Conservation (phyloP, 768 basidiomycete species). For the Boletus patriciae region DNA sequence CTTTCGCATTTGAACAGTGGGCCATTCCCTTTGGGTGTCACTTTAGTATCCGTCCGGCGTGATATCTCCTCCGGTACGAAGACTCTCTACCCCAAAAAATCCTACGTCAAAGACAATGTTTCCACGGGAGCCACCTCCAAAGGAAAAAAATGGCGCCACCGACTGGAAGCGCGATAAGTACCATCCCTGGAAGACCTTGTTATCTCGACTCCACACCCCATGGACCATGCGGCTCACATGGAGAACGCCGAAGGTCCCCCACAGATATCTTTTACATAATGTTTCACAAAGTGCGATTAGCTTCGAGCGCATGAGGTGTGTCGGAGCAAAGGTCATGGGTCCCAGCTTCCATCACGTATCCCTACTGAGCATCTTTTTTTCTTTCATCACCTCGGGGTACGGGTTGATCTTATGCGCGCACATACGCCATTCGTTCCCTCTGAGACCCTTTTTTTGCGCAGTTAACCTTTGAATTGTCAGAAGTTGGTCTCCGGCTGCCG, state of each 20-base stretch:
- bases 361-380: conserved; percentile 1
- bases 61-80: not conserved
- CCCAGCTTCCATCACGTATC: conserved; percentile 5
- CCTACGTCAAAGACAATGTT: not conserved
- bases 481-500: not conserved
- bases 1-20: not conserved
- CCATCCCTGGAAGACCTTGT: not conserved
- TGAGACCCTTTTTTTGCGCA: not conserved
- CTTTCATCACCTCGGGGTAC: conserved; percentile 15
- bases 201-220: conserved; percentile 11
- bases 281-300: conserved; percentile 14
- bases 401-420: conserved; percentile 11
- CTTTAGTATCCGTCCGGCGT: not conserved
- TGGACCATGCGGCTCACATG: conserved; percentile 12
- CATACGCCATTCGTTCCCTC: not conserved
- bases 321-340: conserved; percentile 12
- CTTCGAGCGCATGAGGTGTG: conserved; percentile 17
- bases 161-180: not conserved
- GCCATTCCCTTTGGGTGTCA: not conserved
- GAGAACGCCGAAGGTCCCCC: conserved; percentile 9
- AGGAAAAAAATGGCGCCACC: not conserved
- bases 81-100: not conserved
- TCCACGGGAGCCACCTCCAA: not conserved
- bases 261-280: conserved; percentile 13
- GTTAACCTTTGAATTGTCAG: not conserved